phyloP scores from a whole-genome alignment of 306 rosid genomes.

The Cicer cuneatum region DNA sequence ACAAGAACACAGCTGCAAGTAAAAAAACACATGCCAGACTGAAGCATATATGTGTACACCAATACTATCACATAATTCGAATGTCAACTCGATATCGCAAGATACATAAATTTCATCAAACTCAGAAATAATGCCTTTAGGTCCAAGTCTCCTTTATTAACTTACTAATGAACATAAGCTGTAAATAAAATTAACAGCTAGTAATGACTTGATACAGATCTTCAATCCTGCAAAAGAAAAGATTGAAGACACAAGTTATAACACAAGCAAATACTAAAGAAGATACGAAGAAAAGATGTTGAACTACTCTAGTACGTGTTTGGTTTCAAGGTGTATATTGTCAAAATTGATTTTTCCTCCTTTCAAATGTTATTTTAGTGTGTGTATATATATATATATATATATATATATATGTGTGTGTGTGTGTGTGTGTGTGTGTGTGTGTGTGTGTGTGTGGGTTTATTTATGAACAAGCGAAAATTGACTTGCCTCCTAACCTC shows the following conservation, averaged over 20 bases:
- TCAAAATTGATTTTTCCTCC: too few species aligned
- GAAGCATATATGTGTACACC: constrained; percentile 32
- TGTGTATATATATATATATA: background rate
- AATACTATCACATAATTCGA: constrained; percentile 13
- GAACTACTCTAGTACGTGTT: background rate
- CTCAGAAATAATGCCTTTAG: constrained; percentile 33
- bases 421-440: too few species aligned
- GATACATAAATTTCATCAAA: constrained; percentile 45
- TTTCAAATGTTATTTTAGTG: too few species aligned
- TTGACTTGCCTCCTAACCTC: background rate
- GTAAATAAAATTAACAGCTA: constrained; percentile 41
- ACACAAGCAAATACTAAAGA: constrained; percentile 14
- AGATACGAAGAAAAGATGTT: constrained; percentile 15
- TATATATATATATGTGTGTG: too few species aligned
- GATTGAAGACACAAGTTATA: constrained; percentile 27
- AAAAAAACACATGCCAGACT: constrained; percentile 18
- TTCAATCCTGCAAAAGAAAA: constrained; percentile 53
- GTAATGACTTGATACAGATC: constrained; percentile 28
- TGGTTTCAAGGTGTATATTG: too few species aligned
- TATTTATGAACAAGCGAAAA: background rate
- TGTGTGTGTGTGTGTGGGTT: too few species aligned
- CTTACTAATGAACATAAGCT: constrained; percentile 29
- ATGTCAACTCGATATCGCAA: constrained; percentile 32
- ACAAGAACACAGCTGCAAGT: constrained; percentile 34
- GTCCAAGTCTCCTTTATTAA: constrained; percentile 40